Percentiles rank a stretch among this genome's conserved stretches.
phyloP scores from a whole-genome alignment of 116 monocot species.

The Dioscorea cayenensis region DNA sequence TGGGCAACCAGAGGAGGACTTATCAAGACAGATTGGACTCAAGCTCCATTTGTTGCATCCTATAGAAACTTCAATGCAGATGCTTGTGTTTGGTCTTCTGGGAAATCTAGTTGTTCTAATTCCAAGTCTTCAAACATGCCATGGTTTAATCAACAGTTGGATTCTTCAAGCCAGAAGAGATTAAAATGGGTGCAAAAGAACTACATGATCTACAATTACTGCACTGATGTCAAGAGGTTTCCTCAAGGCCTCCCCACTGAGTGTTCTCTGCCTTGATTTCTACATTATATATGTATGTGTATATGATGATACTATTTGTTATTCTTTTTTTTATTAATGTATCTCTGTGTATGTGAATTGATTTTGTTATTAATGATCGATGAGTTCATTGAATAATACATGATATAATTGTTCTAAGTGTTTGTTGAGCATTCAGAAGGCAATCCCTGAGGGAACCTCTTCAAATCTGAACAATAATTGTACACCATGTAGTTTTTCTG shows the following conservation, averaged over 20 bases:
- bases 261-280: slow-evolving; percentile 2
- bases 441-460: slow-evolving; percentile 39
- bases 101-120: not conserved
- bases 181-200: slow-evolving; percentile 5
- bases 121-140: not conserved
- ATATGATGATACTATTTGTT: not conserved
- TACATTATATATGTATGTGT: not conserved
- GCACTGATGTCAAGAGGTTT: slow-evolving; percentile 7
- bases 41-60: slow-evolving; percentile 1
- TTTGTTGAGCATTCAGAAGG: slow-evolving; percentile 25
- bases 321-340: not conserved
- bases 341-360: not conserved
- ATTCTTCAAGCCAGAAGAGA: not conserved
- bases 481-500: slow-evolving; percentile 49
- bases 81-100: slow-evolving; percentile 5
- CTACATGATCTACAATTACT: slow-evolving; percentile 14
- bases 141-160: slow-evolving; percentile 5
- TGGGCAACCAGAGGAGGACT: slow-evolving; percentile 3
- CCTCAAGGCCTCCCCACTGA: slow-evolving; percentile 7
- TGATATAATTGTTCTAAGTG: not conserved
- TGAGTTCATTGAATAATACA: not conserved
- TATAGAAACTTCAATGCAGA: slow-evolving; percentile 9
- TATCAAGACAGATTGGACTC: slow-evolving; percentile 4
- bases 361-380: not conserved
- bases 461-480: slow-evolving; percentile 39